phyloP scores from a whole-genome alignment of 371 early-diverging fungal species.

The Mortierella sp. region DNA sequence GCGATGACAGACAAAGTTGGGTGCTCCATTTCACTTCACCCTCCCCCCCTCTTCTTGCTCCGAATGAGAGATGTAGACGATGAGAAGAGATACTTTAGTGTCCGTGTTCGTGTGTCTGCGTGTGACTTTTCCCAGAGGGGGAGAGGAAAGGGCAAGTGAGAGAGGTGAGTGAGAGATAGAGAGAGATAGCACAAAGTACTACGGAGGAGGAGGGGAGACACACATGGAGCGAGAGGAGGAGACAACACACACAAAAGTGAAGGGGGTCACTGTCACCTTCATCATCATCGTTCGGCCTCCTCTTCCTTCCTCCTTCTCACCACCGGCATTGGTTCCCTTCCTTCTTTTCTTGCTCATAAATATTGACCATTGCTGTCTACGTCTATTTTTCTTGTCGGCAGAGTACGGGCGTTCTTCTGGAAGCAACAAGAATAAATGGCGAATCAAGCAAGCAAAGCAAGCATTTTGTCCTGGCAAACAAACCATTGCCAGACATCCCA shows the following conservation, averaged over 20 bases:
- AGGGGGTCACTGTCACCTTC: not conserved
- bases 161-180: not conserved
- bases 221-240: not conserved
- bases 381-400: too few species aligned
- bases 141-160: not conserved
- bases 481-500: not conserved
- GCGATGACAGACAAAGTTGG: not conserved
- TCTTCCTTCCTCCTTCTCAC: not conserved
- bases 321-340: not conserved
- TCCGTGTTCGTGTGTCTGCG: too few species aligned
- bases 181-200: not conserved
- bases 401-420: too few species aligned
- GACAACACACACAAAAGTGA: not conserved
- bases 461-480: not conserved
- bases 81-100: not conserved
- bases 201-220: not conserved
- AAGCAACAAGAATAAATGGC: too few species aligned
- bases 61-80: not conserved
- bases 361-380: too few species aligned
- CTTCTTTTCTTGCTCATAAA: not conserved
- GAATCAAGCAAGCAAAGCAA: too few species aligned
- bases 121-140: not conserved
- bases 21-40: not conserved
- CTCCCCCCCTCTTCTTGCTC: not conserved
- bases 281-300: not conserved